Evolutionary conservation across 768 basidiomycete species (phyloP).

Genomic region (Suillus weaverae): DNA sequence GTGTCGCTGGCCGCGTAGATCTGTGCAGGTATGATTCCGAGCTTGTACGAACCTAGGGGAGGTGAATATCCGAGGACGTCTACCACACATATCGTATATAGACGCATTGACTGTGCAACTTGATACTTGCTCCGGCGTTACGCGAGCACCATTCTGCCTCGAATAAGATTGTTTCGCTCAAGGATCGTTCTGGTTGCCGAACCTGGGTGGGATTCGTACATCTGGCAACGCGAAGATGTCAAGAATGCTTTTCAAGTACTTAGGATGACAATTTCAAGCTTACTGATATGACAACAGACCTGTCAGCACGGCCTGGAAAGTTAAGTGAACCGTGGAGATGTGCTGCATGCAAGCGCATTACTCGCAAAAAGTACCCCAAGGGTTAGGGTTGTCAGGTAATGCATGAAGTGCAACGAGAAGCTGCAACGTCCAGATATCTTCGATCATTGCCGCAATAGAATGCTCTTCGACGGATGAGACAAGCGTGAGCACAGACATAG

Average conservation of each 20-base stretch:
- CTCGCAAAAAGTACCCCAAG: conserved; percentile 53
- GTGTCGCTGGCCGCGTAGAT: conserved; percentile 60
- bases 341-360: neutral
- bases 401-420: conserved; percentile 57
- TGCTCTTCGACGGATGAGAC: conserved; percentile 16
- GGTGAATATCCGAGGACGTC: neutral
- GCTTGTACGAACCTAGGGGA: conserved; percentile 42
- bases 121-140: conserved; percentile 56
- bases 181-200: neutral
- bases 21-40: conserved; percentile 45
- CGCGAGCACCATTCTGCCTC: conserved; percentile 58
- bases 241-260: conserved; percentile 17
- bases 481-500: conserved; percentile 49
- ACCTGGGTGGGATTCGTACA: conserved; percentile 52
- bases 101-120: conserved; percentile 60
- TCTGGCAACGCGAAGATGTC: conserved; percentile 14
- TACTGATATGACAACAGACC: too few species aligned
- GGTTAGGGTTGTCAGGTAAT: conserved; percentile 46
- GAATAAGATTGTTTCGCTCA: neutral
- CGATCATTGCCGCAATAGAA: conserved; percentile 49
- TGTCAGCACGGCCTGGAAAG: conserved; percentile 31
- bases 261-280: too few species aligned
- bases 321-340: neutral
- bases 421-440: conserved; percentile 60
- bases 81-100: conserved; percentile 45